A percentile compares a stretch with the other conserved stretches of the same genome.
These are phyloP conservation scores for Cladosporium sp. DNA, from an alignment of 2,329 filamentous ascomycete genomes.

Conservation along the genomic window DNA sequence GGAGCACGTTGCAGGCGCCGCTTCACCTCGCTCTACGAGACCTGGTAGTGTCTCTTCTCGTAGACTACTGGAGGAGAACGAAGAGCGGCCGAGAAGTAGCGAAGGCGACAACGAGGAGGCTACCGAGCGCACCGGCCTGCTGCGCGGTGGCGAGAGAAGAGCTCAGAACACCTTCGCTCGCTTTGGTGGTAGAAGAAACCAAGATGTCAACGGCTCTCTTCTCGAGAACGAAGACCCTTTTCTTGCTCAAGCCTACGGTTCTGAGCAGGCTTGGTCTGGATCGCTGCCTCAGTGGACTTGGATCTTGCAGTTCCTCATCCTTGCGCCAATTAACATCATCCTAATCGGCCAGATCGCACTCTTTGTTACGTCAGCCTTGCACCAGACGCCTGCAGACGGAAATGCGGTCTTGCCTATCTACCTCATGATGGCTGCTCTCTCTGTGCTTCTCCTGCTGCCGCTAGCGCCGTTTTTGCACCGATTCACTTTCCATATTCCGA, in stretches of 20 bases:
- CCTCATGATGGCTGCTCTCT: conserved; percentile 61
- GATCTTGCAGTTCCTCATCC: conserved; percentile 76
- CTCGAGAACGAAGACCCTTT: conserved; percentile 26
- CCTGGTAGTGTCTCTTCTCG: conserved; percentile 26
- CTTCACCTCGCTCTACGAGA: conserved; percentile 20
- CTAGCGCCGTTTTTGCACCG: conserved; percentile 81
- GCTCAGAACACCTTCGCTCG: conserved; percentile 50
- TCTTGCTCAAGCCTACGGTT: conserved; percentile 48
- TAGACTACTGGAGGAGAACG: conserved; percentile 19
- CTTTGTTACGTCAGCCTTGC: conserved; percentile 63
- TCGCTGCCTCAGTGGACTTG: conserved; percentile 78
- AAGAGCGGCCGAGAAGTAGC: conserved; percentile 13
- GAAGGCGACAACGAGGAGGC: conserved; percentile 36
- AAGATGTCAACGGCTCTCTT: conserved; percentile 30
- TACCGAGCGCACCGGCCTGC: conserved; percentile 54
- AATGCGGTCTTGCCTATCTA: conserved; percentile 68
- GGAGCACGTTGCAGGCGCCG: conserved; percentile 44
- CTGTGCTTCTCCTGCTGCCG: conserved; percentile 69
- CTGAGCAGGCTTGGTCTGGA: conserved; percentile 82
- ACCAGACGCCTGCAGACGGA: conserved; percentile 82
- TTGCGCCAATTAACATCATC: conserved; percentile 73
- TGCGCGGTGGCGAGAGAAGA: conserved; percentile 37
- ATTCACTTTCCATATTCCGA: conserved; percentile 74
- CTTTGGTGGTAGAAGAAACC: conserved; percentile 39
- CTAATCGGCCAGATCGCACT: conserved; percentile 72